Evolutionary conservation across 2,329 filamentous ascomycete species (phyloP).

Genomic region (Talaromyces sp.): DNA sequence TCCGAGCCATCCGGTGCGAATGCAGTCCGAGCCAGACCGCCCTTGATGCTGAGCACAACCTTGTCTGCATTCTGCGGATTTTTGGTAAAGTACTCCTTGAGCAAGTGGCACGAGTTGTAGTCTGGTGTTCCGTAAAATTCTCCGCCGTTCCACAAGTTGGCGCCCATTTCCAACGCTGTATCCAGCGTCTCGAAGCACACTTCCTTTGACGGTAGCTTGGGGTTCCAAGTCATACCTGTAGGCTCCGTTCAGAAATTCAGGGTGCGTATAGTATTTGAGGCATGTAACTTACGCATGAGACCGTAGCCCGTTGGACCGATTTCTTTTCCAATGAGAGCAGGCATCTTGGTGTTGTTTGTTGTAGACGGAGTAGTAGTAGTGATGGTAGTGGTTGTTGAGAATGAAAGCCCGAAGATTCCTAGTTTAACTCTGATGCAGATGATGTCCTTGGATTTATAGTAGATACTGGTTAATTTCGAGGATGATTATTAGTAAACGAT

Average conservation of each 20-base stretch:
- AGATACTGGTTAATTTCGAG: neutral
- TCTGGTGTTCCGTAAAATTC: slow-evolving; percentile 59
- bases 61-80: slow-evolving; percentile 60
- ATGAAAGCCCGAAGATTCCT: neutral
- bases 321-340: slow-evolving; percentile 13
- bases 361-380: neutral
- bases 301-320: slow-evolving; percentile 15
- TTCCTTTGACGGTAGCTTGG: slow-evolving; percentile 9
- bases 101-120: slow-evolving; percentile 53
- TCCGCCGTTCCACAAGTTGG: slow-evolving; percentile 56
- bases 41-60: slow-evolving; percentile 59
- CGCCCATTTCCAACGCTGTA: slow-evolving; percentile 43
- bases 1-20: slow-evolving; percentile 46
- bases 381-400: neutral
- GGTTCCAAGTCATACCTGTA: slow-evolving; percentile 15
- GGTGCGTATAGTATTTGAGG: neutral
- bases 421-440: neutral
- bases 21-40: slow-evolving; percentile 32
- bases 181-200: slow-evolving; percentile 34
- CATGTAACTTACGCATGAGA: slow-evolving; percentile 12
- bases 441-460: neutral
- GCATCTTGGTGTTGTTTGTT: slow-evolving; percentile 8
- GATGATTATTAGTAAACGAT: no score
- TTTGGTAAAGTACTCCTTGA: slow-evolving; percentile 57
- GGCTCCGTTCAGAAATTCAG: neutral